phyloP scores from a whole-genome alignment of 2,329 filamentous ascomycete genomes.

The Colletotrichum plurivorum region DNA sequence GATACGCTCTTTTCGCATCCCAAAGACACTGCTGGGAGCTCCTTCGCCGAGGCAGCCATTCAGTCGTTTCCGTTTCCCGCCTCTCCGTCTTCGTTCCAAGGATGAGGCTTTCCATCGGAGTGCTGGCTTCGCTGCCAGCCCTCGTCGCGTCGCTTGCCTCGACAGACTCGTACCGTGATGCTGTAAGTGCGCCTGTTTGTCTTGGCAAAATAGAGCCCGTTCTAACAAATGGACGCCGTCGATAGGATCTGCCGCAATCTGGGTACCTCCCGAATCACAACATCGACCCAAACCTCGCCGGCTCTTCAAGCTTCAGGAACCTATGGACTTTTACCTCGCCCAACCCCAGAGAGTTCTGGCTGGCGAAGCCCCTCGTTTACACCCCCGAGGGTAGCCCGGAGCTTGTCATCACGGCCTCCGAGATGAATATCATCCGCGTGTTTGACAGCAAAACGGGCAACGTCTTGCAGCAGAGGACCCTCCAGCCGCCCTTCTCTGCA shows the following conservation, averaged over 20 bases:
- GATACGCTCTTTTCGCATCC: not conserved
- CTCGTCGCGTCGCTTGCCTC: conserved; percentile 38
- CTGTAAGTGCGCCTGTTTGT: conserved; percentile 23
- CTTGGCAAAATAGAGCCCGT: not conserved
- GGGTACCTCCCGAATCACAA: conserved; percentile 58
- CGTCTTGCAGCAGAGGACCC: conserved; percentile 52
- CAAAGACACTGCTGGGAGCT: conserved; percentile 19
- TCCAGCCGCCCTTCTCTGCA: conserved; percentile 56
- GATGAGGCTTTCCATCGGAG: conserved; percentile 37
- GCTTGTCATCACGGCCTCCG: conserved; percentile 55
- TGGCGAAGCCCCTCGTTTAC: conserved; percentile 59
- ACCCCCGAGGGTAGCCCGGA: conserved; percentile 54
- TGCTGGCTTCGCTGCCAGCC: conserved; percentile 39
- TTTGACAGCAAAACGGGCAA: conserved; percentile 57
- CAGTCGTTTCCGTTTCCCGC: conserved; percentile 16
- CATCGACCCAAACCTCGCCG: conserved; percentile 54
- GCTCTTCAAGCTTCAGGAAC: conserved; percentile 50
- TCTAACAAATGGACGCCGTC: not conserved
- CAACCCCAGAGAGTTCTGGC: conserved; percentile 32
- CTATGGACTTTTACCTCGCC: conserved; percentile 51
- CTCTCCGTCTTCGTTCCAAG: not conserved
- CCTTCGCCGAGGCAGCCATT: conserved; percentile 22
- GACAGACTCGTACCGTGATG: conserved; percentile 41
- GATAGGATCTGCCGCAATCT: conserved; percentile 51
- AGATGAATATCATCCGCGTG: conserved; percentile 55